These are phyloP conservation scores for Vanrija sp. DNA, from an alignment of 1,284 basidiomycete species.

Conservation along the genomic window DNA sequence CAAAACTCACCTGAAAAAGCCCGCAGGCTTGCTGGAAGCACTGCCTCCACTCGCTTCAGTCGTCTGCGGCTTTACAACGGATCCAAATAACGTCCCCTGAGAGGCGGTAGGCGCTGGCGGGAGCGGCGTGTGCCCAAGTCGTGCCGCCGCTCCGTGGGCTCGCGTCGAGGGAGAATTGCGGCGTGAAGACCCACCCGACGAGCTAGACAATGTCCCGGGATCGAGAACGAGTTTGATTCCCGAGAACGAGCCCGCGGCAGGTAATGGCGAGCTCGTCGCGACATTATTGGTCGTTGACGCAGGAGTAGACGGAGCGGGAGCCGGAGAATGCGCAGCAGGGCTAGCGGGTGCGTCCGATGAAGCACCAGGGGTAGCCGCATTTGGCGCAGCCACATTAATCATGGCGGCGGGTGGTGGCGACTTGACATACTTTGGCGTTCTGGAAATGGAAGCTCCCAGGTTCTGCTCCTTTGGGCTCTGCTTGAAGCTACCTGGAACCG, in stretches of 20 bases:
- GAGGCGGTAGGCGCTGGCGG: background rate
- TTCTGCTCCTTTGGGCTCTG: background rate
- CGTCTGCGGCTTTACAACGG: slow-evolving; percentile 4
- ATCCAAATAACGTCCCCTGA: slow-evolving; percentile 11
- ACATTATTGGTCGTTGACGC: background rate
- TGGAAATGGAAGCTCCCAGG: no score
- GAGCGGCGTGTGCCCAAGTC: slow-evolving; percentile 3
- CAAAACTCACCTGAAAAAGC: slow-evolving; percentile 31
- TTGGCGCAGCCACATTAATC: background rate
- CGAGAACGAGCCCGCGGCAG: slow-evolving; percentile 14
- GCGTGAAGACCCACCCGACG: slow-evolving; percentile 7
- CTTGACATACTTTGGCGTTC: no score
- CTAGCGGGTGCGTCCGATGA: slow-evolving; percentile 8
- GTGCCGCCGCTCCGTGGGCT: slow-evolving; percentile 17
- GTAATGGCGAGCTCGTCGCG: background rate
- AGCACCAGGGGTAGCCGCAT: background rate
- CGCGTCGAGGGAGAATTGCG: background rate
- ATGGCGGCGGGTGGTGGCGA: background rate
- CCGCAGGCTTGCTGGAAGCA: slow-evolving; percentile 4
- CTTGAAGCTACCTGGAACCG: slow-evolving; percentile 8
- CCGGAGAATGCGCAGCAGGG: slow-evolving; percentile 16
- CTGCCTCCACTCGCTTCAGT: background rate
- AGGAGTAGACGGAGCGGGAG: slow-evolving; percentile 9
- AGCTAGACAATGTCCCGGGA: slow-evolving; percentile 15
- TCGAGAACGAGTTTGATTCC: slow-evolving; percentile 29